Conservation (phyloP, 257 asterid genomes). For the Solanum dulcamara region DNA sequence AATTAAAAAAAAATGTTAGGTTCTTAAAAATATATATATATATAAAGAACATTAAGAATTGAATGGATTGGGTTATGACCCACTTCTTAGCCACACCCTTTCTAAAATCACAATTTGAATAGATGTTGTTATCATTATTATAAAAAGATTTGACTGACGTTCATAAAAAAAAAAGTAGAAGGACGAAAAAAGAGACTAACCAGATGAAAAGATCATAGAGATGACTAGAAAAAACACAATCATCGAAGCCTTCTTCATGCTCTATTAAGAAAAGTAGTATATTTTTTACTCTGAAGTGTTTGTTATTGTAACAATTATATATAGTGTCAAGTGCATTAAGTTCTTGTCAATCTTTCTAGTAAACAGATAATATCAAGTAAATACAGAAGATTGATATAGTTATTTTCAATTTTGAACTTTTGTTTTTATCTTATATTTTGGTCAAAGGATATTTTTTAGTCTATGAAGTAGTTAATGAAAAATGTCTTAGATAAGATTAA, state of each 20-base stretch:
- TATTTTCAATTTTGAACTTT: neutral
- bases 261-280: neutral
- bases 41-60: neutral
- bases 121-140: neutral
- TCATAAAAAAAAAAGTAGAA: neutral
- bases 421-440: neutral
- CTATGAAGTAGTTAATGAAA: no score
- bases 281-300: neutral
- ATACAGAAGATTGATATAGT: neutral
- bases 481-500: neutral
- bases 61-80: neutral
- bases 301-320: neutral
- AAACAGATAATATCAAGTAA: neutral
- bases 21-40: neutral
- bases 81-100: neutral
- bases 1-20: neutral
- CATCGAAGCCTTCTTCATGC: neutral
- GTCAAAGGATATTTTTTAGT: no score
- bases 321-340: neutral
- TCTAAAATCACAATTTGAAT: neutral
- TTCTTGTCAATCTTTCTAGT: neutral
- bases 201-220: neutral
- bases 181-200: neutral
- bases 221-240: neutral
- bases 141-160: neutral